These are phyloP conservation scores for Galeopsis tetrahit DNA, from an alignment of 257 asterid genomes.

Conservation along the genomic window DNA sequence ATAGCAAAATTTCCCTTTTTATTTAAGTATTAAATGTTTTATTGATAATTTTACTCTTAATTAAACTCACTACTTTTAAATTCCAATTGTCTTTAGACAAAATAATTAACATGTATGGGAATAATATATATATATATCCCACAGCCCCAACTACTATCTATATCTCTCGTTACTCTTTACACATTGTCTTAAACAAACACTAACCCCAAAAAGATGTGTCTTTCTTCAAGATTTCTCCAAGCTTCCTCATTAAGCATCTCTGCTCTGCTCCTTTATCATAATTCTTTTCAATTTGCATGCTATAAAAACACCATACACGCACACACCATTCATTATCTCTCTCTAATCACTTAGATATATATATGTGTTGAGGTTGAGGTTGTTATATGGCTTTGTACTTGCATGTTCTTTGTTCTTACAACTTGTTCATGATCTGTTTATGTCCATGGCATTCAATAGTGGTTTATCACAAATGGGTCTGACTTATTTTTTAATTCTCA, in stretches of 20 bases:
- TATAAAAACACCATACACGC: conserved; percentile 24
- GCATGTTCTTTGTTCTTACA: conserved; percentile 27
- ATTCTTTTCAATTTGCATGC: conserved; percentile 39
- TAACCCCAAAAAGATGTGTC: conserved; percentile 21
- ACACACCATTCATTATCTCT: conserved; percentile 27
- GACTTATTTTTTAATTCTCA: conserved; percentile 35
- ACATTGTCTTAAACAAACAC: conserved; percentile 16
- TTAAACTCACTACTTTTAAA: too few relatives aligned
- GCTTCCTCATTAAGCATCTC: conserved; percentile 28
- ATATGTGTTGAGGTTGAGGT: neutral
- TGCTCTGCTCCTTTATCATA: conserved; percentile 18
- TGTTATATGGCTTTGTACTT: conserved; percentile 19
- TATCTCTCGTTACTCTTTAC: conserved; percentile 23
- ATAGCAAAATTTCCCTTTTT: too few relatives aligned
- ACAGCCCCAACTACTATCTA: too few relatives aligned
- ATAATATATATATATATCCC: too few relatives aligned
- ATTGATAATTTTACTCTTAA: too few relatives aligned
- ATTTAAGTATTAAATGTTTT: too few relatives aligned
- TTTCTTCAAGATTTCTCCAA: conserved; percentile 33
- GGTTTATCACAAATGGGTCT: conserved; percentile 34
- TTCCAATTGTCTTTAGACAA: too few relatives aligned
- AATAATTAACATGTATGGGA: too few relatives aligned
- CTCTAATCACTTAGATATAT: conserved; percentile 28
- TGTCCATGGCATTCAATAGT: conserved; percentile 25
- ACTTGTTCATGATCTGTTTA: conserved; percentile 36